phyloP scores from a whole-genome alignment of 768 basidiomycete genomes.

The Agaricus bisporus region DNA sequence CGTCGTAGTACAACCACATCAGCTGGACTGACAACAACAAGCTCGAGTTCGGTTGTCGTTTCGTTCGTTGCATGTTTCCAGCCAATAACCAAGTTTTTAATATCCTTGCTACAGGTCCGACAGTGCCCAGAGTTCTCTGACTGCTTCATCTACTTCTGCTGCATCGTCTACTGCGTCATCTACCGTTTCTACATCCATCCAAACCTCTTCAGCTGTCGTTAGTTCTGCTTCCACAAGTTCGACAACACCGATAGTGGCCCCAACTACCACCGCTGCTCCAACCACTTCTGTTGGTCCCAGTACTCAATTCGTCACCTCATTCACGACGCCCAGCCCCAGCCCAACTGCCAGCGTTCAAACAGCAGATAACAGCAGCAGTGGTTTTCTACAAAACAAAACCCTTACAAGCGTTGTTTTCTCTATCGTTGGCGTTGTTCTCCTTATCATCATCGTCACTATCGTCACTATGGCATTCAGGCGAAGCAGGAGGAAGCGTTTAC shows the following conservation, averaged over 20 bases:
- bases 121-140: background rate
- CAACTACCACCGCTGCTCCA: background rate
- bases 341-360: conserved; percentile 3
- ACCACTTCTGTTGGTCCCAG: background rate
- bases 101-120: background rate
- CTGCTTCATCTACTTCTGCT: background rate
- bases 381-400: conserved; percentile 61
- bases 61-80: background rate
- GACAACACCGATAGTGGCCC: background rate
- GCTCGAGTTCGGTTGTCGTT: background rate
- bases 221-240: background rate
- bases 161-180: background rate
- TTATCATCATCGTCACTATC: conserved; percentile 38
- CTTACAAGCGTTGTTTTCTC: conserved; percentile 55
- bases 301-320: background rate
- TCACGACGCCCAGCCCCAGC: background rate
- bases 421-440: conserved; percentile 40
- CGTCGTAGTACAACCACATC: background rate
- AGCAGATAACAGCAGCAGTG: conserved; percentile 10
- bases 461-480: conserved; percentile 45
- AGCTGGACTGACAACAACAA: conserved; percentile 7
- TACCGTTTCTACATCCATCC: background rate
- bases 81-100: background rate
- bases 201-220: background rate
- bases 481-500: conserved; percentile 33